Conservation (phyloP, 2,329 filamentous ascomycete species). For the Cladobotryum mycophilum region DNA sequence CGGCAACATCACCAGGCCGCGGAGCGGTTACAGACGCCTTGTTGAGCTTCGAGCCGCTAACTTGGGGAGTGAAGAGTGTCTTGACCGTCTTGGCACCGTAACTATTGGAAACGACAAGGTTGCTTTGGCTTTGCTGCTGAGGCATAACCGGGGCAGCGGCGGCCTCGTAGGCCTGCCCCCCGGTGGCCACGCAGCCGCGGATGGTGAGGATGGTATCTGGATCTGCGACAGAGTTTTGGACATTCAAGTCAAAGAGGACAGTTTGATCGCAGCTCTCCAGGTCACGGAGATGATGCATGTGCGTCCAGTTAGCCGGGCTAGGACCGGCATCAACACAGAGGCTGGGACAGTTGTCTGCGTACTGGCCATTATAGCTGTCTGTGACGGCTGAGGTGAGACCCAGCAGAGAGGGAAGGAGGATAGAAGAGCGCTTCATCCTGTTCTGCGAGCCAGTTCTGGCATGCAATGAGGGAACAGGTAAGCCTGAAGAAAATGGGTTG, state of each 20-base stretch:
- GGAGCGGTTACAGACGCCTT: no score
- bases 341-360: background rate
- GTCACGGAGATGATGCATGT: background rate
- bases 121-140: background rate
- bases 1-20: no score
- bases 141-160: background rate
- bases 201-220: background rate
- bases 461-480: no score
- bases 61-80: background rate
- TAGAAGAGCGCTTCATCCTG: no score
- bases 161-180: background rate
- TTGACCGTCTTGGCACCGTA: background rate
- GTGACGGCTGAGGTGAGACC: background rate
- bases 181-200: background rate
- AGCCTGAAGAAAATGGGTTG: no score
- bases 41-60: background rate
- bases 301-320: background rate
- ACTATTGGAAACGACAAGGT: background rate
- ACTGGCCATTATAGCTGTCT: background rate
- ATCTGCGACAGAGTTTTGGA: background rate
- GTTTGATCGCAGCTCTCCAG: background rate
- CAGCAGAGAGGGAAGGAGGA: no score
- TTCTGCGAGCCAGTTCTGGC: no score
- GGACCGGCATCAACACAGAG: background rate
- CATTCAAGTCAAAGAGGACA: background rate